Evolutionary conservation across 1,284 basidiomycete genomes (phyloP).

Genomic region (Austroboletus sp.): DNA sequence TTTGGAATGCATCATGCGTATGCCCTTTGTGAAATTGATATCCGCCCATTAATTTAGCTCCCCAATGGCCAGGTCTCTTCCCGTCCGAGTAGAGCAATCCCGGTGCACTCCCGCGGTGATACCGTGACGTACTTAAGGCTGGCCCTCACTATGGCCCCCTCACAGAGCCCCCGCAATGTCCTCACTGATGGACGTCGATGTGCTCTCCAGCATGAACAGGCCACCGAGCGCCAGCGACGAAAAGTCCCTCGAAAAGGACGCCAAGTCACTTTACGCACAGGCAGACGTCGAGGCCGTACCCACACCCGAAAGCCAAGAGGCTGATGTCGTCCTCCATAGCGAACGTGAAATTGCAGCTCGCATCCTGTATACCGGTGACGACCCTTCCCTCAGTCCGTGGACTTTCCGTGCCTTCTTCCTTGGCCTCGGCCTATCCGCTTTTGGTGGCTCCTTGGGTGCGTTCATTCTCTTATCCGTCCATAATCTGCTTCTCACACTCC

Average conservation of each 20-base stretch:
- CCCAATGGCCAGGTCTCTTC: too few relatives aligned
- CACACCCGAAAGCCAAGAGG: conserved; percentile 13
- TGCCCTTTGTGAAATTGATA: too few relatives aligned
- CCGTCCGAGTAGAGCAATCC: too few relatives aligned
- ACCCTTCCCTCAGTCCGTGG: conserved; percentile 50
- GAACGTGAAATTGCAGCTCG: conserved; percentile 47
- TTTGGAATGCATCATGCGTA: too few relatives aligned
- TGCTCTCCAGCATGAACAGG: too few relatives aligned
- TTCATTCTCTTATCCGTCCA: neutral
- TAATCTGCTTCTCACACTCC: neutral
- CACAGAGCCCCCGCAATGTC: too few relatives aligned
- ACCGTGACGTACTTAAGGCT: too few relatives aligned
- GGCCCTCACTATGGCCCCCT: too few relatives aligned
- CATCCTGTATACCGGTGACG: conserved; percentile 50
- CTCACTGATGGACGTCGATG: too few relatives aligned
- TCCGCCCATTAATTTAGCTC: too few relatives aligned
- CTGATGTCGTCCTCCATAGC: conserved; percentile 34
- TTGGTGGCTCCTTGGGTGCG: conserved; percentile 47
- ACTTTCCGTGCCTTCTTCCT: conserved; percentile 55
- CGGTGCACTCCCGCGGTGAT: too few relatives aligned
- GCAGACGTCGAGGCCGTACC: conserved; percentile 33
- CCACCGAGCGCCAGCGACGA: conserved; percentile 24
- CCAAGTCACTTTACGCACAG: conserved; percentile 17
- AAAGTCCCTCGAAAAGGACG: conserved; percentile 23
- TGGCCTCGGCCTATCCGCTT: conserved; percentile 53